Base-by-base conservation (phyloP, 352 stramenopile genomes). In the Globisporangium splendens region DNA sequence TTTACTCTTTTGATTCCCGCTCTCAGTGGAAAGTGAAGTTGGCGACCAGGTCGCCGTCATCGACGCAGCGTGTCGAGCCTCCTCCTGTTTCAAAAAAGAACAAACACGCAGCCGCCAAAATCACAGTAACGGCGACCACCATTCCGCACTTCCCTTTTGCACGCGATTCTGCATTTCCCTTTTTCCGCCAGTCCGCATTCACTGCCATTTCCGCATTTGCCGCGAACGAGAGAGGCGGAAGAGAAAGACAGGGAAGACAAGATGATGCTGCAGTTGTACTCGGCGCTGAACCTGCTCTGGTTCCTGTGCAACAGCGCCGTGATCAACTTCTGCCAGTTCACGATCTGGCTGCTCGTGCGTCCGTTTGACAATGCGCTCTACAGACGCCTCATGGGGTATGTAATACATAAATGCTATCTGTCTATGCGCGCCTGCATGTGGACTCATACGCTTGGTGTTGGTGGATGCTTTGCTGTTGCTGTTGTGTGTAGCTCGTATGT, bases 281-380 rank as follows among this genome's bases (percentile, higher is more conserved):
- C 83, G 66, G 79, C 75, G 60, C 68, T 89, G 22, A 86, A 89
- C 66, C 73, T 92, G 49, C 62, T 93, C n/a, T 94, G 85, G 85
- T 75, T 94, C 60, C 68, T 92, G 15, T 89, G 79, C 77, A 94
- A 94, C 65, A 86, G 75, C 65, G 73, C 74, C 39, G 71, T 90
- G 54, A 78, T 94, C 68, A 91, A 91, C 63, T 83, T 84, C 47
- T 78, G 82, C 51, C 81, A 94, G 61, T 78, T 94, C 46, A 68
- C 83, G 48, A 75, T 96, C 62, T 96, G 83, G 64, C 69, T 92
- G 52, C 81, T 92, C 38, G 73, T 97, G 44, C 75, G 87, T 7
- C 86, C 88, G 42, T 93, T 97, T 64, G 90, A 91, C 56, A 75
- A 78, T 49, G 51, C 73, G 43, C 73, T 92, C 46, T 97, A 96